Percentiles rank a stretch among this genome's conserved stretches.
These are phyloP conservation scores for Fusarium redolens DNA, from an alignment of 2,329 filamentous ascomycete genomes.

Conservation along the genomic window DNA sequence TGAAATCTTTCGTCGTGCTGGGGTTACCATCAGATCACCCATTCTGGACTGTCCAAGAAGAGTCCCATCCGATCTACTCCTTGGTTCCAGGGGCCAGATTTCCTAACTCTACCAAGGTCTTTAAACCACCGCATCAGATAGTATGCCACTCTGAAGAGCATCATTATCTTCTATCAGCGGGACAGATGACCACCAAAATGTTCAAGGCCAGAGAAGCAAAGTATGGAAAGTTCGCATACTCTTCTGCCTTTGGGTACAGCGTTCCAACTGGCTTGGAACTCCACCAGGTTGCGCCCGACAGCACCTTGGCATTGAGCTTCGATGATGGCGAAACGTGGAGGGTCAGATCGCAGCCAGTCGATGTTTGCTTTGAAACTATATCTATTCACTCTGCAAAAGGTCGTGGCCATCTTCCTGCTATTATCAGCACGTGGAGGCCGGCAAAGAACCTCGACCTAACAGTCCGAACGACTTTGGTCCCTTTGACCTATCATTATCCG, in stretches of 20 bases:
- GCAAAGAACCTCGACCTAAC: slow-evolving; percentile 35
- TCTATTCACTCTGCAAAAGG: not conserved
- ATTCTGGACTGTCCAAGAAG: slow-evolving; percentile 60
- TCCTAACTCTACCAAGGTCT: not conserved
- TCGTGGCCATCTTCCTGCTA: not conserved
- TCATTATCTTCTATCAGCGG: slow-evolving; percentile 56
- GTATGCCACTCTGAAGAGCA: slow-evolving; percentile 54
- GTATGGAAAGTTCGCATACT: slow-evolving; percentile 61
- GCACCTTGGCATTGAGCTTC: slow-evolving; percentile 42
- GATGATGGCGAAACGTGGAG: slow-evolving; percentile 48
- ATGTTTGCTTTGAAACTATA: not conserved
- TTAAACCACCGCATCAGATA: slow-evolving; percentile 55
- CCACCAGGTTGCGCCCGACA: slow-evolving; percentile 50
- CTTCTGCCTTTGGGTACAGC: slow-evolving; percentile 58
- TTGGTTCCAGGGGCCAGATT: not conserved
- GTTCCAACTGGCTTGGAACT: slow-evolving; percentile 52
- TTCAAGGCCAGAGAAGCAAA: slow-evolving; percentile 57
- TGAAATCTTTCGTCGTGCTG: slow-evolving; percentile 61
- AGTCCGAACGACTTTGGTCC: slow-evolving; percentile 44
- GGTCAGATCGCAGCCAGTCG: slow-evolving; percentile 41
- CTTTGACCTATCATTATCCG: slow-evolving; percentile 45
- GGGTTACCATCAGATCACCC: slow-evolving; percentile 49
- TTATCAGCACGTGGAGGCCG: slow-evolving; percentile 19
- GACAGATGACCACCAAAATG: slow-evolving; percentile 52
- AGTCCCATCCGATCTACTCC: slow-evolving; percentile 31